Evolutionary conservation across 768 basidiomycete species (phyloP), one percentile per base, ranked within the genome.

Genomic region (Asterophora parasitica): DNA sequence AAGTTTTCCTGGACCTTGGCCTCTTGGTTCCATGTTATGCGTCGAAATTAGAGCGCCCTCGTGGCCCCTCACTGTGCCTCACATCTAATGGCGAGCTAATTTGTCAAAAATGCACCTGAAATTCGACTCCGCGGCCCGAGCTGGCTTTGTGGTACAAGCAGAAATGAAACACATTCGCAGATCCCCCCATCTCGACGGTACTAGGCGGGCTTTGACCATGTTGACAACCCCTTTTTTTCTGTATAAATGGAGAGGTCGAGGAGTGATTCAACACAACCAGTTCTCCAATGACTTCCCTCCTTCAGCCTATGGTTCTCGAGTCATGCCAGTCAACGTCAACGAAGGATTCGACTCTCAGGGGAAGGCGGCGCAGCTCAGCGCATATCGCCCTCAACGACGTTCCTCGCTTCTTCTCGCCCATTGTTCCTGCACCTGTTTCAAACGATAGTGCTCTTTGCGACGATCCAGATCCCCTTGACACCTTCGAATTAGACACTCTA

Each of bases 281-380:
- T 32, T 32, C 32, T 5, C 27, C 23, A 44, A 68, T 66, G 66
- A 52, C 64, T 47, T 60, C 64, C 46, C 65, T 65, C 48, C 62
- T 66, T 46, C 63, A 58, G n/a, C 66, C 70, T 15, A 50, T 61
- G 34, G 55, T 61, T 23, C 38, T 68, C 42, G 70, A 72, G 42
- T 58, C 69, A 36, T 72, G 65, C 58, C 62, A 67, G 46, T 53
- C 51, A 37, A 60, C 23, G 3, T 23, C 23, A 23, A 23, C 23
- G 23, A 6, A 23, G 6, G 23, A 23, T 23, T 23, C 23, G 23
- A 23, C 56, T 40, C 62, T 71, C 23, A 65, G 70, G 50, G 69
- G 62, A 41, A 65, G 70, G 30, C 67, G 69, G 39, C 65, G 68
- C 20, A 74, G 71, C 55, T 71, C 69, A 23, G 23, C 23, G 41